A percentile compares a stretch with the other conserved stretches of the same genome.
These are phyloP conservation scores for Penicillium parvum DNA, from an alignment of 495 filamentous ascomycete species.

Conservation along the genomic window DNA sequence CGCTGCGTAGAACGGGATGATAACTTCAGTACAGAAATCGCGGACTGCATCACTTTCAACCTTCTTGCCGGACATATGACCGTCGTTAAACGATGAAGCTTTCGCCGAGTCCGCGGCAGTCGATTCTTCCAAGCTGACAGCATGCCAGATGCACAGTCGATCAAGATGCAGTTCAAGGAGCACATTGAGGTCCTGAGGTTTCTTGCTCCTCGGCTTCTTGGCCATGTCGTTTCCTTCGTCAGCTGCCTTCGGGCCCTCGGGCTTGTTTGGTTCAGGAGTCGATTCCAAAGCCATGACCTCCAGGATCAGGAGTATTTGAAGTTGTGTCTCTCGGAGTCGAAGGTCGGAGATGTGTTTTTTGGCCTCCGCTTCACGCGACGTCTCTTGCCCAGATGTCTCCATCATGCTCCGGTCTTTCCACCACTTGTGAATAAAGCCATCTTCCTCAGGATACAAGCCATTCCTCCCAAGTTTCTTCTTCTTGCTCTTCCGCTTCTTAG, in stretches of 20 bases:
- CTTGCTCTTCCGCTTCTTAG: constrained; percentile 58
- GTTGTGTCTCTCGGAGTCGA: constrained; percentile 72
- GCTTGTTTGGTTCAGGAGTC: constrained; percentile 30
- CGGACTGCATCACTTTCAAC: constrained; percentile 54
- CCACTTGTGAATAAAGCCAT: constrained; percentile 72
- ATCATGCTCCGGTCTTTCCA: constrained; percentile 56
- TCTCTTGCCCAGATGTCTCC: constrained; percentile 34
- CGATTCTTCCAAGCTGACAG: constrained; percentile 54
- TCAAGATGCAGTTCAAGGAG: constrained; percentile 84
- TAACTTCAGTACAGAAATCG: constrained; percentile 88
- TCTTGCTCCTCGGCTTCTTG: constrained; percentile 44
- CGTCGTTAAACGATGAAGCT: constrained; percentile 24
- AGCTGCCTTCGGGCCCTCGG: constrained; percentile 19
- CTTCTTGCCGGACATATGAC: constrained; percentile 39
- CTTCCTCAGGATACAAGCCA: constrained; percentile 72
- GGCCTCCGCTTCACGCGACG: constrained; percentile 48
- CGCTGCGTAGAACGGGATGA: constrained; percentile 86
- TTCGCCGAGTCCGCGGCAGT: constrained; percentile 28
- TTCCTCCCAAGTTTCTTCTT: constrained; percentile 72
- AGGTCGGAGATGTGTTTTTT: constrained; percentile 60
- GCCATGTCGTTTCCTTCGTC: constrained; percentile 39
- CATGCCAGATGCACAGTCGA: constrained; percentile 94
- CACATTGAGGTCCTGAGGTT: constrained; percentile 51
- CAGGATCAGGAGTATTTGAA: constrained; percentile 86
- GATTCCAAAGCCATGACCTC: constrained; percentile 76